Conservation (phyloP, 345 rosid species). For the Hypericum perforatum region DNA sequence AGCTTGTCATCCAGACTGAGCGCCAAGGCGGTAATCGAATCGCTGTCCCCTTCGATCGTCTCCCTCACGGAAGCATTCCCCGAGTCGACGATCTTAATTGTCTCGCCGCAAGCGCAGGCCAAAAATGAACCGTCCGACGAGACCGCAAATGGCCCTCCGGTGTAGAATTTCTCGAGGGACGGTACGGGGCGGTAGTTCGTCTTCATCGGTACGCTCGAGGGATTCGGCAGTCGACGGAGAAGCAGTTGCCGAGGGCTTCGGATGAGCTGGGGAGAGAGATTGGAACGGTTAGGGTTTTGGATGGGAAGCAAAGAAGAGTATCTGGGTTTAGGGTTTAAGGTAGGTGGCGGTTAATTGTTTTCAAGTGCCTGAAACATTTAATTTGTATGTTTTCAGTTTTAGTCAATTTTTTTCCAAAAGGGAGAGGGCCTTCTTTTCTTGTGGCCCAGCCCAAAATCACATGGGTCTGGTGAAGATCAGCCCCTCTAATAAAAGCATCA, state of each 20-base stretch:
- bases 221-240: not conserved
- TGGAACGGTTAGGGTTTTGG: too few relatives aligned
- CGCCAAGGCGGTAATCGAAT: conserved; percentile 60
- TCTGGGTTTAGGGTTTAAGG: too few relatives aligned
- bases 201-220: conserved; percentile 46
- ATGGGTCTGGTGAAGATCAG: too few relatives aligned
- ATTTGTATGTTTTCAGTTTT: too few relatives aligned
- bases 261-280: not conserved
- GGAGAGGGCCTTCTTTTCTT: too few relatives aligned
- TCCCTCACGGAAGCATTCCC: conserved; percentile 45
- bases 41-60: conserved; percentile 59
- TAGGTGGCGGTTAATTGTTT: too few relatives aligned
- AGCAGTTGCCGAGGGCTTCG: not conserved
- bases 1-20: conserved; percentile 73
- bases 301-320: too few relatives aligned
- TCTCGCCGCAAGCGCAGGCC: conserved; percentile 66
- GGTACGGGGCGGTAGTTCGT: conserved; percentile 58
- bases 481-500: too few relatives aligned
- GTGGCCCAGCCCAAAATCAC: too few relatives aligned
- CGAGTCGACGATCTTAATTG: conserved; percentile 65
- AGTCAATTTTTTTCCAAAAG: too few relatives aligned
- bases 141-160: conserved; percentile 79
- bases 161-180: conserved; percentile 71
- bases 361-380: too few relatives aligned
- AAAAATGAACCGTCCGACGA: conserved; percentile 74